Evolutionary conservation across 352 stramenopile species (phyloP).

Genomic region (Phytopythium sindhum): DNA sequence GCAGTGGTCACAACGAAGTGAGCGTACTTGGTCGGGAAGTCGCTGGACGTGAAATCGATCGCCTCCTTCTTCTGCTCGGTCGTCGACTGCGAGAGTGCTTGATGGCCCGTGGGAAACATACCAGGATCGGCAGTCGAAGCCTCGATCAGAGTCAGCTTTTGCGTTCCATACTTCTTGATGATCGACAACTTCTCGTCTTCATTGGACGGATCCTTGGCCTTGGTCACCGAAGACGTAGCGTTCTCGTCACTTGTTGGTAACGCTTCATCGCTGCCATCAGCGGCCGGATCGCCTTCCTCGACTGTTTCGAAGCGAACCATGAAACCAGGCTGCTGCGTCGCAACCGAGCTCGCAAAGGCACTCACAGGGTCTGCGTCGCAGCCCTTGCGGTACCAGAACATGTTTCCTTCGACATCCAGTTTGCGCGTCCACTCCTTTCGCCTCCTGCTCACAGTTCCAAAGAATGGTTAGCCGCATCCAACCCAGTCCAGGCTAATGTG

Average conservation of each 20-base stretch:
- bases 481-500: no score
- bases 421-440: slow-evolving; percentile 68
- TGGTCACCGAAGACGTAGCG: neutral
- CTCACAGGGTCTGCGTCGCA: slow-evolving; percentile 5
- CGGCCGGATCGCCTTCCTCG: neutral
- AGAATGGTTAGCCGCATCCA: neutral
- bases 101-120: slow-evolving; percentile 32
- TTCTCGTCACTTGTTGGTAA: neutral
- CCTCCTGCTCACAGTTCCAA: slow-evolving; percentile 25
- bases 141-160: slow-evolving; percentile 30
- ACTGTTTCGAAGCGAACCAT: neutral
- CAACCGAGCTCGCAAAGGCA: neutral
- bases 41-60: slow-evolving; percentile 31
- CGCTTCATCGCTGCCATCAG: neutral
- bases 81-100: slow-evolving; percentile 17
- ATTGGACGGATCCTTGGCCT: neutral
- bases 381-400: slow-evolving; percentile 47
- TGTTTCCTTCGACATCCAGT: slow-evolving; percentile 50
- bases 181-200: slow-evolving; percentile 4
- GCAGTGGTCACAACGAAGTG: slow-evolving; percentile 74
- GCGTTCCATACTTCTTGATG: neutral
- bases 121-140: slow-evolving; percentile 17
- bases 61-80: slow-evolving; percentile 39
- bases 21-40: slow-evolving; percentile 73
- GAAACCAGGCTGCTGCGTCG: slow-evolving; percentile 1